Evolutionary conservation across 139 green algal genomes (phyloP).

Genomic region (Chlamydomonas applanata): DNA sequence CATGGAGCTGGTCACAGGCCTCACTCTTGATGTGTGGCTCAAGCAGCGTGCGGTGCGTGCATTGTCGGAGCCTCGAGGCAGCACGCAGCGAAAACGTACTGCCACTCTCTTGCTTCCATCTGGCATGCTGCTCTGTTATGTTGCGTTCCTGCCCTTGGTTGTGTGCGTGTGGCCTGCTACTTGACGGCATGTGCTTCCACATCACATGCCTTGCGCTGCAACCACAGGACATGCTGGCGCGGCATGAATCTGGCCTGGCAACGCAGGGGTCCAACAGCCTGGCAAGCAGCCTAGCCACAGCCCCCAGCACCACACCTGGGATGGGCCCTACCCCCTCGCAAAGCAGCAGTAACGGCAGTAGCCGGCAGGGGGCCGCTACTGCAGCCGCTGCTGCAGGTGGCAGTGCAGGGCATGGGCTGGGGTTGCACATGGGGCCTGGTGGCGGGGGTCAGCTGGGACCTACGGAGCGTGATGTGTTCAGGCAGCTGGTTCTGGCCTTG

Average conservation of each 20-base stretch:
- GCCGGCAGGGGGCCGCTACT: neutral
- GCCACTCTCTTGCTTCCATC: too few species aligned
- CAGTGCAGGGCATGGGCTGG: neutral
- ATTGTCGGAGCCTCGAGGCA: too few species aligned
- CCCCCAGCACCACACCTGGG: neutral
- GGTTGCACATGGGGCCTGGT: neutral
- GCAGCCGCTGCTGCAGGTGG: neutral
- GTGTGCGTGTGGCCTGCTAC: too few species aligned
- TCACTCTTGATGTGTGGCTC: constrained; percentile 35
- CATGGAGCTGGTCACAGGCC: constrained; percentile 36
- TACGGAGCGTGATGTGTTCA: constrained; percentile 34
- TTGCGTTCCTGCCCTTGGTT: too few species aligned
- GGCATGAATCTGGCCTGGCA: too few species aligned
- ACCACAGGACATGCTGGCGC: too few species aligned
- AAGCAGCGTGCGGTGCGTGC: constrained; percentile 9
- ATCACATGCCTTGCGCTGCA: too few species aligned
- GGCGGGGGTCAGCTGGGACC: neutral
- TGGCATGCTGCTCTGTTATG: too few species aligned
- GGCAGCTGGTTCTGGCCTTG: constrained; percentile 29
- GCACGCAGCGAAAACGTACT: too few species aligned
- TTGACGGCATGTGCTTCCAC: too few species aligned
- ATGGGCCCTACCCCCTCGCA: neutral
- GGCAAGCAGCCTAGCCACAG: neutral
- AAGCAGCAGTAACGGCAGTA: neutral
- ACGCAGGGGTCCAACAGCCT: too few species aligned